Base-by-base conservation (phyloP, 192 early-diverging fungal species). In the Podochytrium sp. region DNA sequence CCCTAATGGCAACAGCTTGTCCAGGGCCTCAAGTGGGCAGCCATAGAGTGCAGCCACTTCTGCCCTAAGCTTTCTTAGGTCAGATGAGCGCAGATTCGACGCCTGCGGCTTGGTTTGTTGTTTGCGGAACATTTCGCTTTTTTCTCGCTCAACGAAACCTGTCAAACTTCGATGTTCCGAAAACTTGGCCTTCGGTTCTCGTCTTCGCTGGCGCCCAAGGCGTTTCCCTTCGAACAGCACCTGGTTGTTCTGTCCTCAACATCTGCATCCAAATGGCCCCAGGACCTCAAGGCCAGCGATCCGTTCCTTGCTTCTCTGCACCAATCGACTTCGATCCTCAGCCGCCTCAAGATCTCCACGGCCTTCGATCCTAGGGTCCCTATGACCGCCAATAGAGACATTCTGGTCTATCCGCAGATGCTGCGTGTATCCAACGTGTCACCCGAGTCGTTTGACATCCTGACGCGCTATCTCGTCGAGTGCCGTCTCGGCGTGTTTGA, bases 401-500 rank as follows among this genome's bases (percentile, higher is more conserved):
- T 70, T 10, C 52, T 70, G 1, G 51, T 70, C 12, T 32, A 56
- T 37, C 67, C 67, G 33, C 51, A 70, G 12, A 56, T 33, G 34
- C 67, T 70, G 1, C 52, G 12, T 12, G 27, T 56, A 37, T 10
- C n/a, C 34, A 52, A 56, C 20, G 67, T 70, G 33, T 12, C 18
- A 12, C 34, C 23, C 20, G 37, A 62, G 14, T 14, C 67, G 34
- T 70, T 70, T 32, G 51, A 52, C 37, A n/a, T 56, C 18, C 25
- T 70, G 12, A 52, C 56, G 49, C 49, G 52, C 2, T 38, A 34
- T n/a, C 67, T 70, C 37, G 67, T 70, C 18, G 67, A 70, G 37
- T 29, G 51, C 6, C 49, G 67, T 39, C 37, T 70, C 0, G 67
- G 67, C 32, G 67, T 70, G 6, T 70, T 70, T 56, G 52, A 70